Evolutionary conservation across 108 stramenopile genomes (phyloP).

Genomic region (Mediolabrus comicus): DNA sequence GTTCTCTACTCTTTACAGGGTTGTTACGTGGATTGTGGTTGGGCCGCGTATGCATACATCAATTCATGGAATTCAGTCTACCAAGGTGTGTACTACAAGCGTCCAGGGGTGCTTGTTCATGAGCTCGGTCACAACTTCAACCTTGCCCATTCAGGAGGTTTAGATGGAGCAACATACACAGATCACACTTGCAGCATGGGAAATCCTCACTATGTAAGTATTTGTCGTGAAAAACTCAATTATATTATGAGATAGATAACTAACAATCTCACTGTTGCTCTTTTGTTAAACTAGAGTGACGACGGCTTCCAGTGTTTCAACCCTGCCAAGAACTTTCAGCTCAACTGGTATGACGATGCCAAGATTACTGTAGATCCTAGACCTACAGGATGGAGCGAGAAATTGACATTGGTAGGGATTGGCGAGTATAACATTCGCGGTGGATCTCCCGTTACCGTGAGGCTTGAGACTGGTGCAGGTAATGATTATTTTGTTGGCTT

Average conservation of each 20-base stretch:
- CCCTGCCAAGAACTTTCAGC: conserved; percentile 47
- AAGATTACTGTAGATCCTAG: conserved; percentile 6
- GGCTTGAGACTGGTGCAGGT: conserved; percentile 4
- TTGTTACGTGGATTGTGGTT: no score
- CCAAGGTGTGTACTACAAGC: conserved; percentile 45
- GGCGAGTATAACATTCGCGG: background rate
- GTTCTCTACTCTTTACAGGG: no score
- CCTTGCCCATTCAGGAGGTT: background rate
- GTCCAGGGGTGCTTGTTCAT: no score
- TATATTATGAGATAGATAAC: no score
- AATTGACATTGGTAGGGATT: no score
- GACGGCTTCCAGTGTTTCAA: no score
- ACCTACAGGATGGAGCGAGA: no score
- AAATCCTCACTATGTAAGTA: background rate
- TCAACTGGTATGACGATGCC: conserved; percentile 48
- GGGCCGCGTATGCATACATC: conserved; percentile 38
- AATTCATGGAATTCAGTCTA: conserved; percentile 37
- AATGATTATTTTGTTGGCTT: conserved; percentile 3
- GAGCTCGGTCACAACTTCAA: background rate
- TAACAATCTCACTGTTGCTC: no score
- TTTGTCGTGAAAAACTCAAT: background rate
- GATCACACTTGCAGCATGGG: conserved; percentile 3
- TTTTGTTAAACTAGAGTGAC: no score
- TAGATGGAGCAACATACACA: background rate
- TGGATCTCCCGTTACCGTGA: background rate